Evolutionary conservation across 352 stramenopile species (phyloP).

Genomic region (Globisporangium solare): DNA sequence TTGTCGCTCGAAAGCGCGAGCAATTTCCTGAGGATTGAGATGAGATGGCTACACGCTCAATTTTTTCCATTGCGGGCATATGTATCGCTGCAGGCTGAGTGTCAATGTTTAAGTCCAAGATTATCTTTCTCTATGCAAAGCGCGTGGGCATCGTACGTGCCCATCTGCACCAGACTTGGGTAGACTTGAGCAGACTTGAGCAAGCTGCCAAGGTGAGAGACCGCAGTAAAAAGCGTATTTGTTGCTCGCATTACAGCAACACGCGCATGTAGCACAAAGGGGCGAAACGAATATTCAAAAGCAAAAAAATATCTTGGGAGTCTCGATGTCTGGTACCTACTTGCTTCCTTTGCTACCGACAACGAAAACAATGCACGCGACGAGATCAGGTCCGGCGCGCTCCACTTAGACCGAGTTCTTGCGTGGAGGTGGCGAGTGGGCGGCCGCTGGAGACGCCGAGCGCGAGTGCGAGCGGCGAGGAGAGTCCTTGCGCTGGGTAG

Average conservation of each 20-base stretch:
- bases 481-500: constrained; percentile 49
- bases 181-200: too few relatives aligned
- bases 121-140: too few relatives aligned
- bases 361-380: not conserved
- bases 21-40: not conserved
- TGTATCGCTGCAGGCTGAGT: too few relatives aligned
- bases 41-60: not conserved
- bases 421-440: constrained; percentile 44
- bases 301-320: constrained; percentile 5
- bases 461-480: constrained; percentile 67
- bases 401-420: constrained; percentile 71
- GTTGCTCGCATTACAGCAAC: too few relatives aligned
- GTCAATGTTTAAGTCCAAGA: too few relatives aligned
- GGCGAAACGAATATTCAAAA: constrained; percentile 2
- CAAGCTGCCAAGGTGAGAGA: too few relatives aligned
- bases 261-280: too few relatives aligned
- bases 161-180: too few relatives aligned
- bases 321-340: not conserved
- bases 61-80: too few relatives aligned
- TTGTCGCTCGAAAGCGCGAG: too few relatives aligned
- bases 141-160: too few relatives aligned
- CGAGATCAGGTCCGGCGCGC: not conserved
- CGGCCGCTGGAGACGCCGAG: constrained; percentile 47
- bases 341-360: not conserved
- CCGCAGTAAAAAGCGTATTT: too few relatives aligned